A percentile compares a stretch with the other conserved stretches of the same genome.
Evolutionary conservation across 2,329 filamentous ascomycete genomes (phyloP).

Genomic region (Cryoendolithus antarcticus): DNA sequence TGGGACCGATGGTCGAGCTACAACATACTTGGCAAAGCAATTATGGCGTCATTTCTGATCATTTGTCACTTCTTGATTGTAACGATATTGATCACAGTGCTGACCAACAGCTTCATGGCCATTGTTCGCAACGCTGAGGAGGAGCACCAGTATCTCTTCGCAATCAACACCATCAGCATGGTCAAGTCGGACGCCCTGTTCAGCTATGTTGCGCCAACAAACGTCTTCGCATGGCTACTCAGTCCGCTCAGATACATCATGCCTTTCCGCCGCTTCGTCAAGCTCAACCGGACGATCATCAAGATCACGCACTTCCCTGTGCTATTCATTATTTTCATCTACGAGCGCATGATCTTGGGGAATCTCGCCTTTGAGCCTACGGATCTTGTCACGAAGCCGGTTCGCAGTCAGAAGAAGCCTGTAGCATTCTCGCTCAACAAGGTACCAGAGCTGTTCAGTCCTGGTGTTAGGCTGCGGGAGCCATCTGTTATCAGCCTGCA

Average conservation of each 20-base stretch:
- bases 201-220: conserved; percentile 83
- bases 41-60: conserved; percentile 74
- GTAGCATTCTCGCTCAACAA: conserved; percentile 21
- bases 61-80: conserved; percentile 93
- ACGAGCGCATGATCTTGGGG: conserved; percentile 70
- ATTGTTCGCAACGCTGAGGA: conserved; percentile 89
- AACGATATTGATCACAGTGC: conserved; percentile 86
- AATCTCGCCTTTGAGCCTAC: conserved; percentile 67
- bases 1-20: conserved; percentile 83
- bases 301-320: conserved; percentile 84
- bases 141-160: conserved; percentile 85
- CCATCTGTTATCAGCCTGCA: conserved; percentile 80
- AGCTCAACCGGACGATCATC: conserved; percentile 79
- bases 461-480: conserved; percentile 52
- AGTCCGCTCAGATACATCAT: conserved; percentile 72
- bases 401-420: conserved; percentile 15
- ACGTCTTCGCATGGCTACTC: conserved; percentile 80
- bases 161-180: conserved; percentile 94
- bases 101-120: conserved; percentile 92
- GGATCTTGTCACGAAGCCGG: conserved; percentile 66
- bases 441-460: conserved; percentile 54
- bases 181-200: conserved; percentile 96
- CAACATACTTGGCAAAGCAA: conserved; percentile 61
- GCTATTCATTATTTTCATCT: conserved; percentile 72
- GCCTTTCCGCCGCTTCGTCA: conserved; percentile 69